Evolutionary conservation across 139 green algal species (phyloP).

Genomic region (Dunaliella primolecta): DNA sequence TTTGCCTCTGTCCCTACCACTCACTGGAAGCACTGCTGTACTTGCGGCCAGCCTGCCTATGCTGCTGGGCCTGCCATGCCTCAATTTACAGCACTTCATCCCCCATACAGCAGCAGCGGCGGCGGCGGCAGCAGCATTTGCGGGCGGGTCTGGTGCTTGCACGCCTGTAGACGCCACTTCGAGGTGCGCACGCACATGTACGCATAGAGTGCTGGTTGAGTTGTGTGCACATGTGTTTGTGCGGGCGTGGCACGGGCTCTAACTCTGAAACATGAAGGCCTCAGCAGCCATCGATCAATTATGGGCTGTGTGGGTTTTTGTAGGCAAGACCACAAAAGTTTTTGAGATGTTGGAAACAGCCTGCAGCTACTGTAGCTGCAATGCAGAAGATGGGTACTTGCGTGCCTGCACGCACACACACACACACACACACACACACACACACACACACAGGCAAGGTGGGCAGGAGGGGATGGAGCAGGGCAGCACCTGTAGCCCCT

Average conservation of each 20-base stretch:
- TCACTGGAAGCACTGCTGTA: not conserved
- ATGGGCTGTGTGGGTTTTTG: no score
- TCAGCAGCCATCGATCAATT: no score
- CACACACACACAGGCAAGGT: not conserved
- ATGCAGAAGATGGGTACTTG: no score
- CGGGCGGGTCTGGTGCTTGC: not conserved
- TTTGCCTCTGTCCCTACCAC: not conserved
- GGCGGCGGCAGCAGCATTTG: not conserved
- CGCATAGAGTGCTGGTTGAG: no score
- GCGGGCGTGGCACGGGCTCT: no score
- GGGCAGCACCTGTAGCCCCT: not conserved
- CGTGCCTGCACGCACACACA: not conserved
- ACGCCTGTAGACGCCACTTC: not conserved
- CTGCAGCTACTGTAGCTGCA: no score
- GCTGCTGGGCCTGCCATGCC: not conserved
- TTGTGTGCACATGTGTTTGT: not conserved
- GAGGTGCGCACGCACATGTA: not conserved
- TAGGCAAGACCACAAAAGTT: no score
- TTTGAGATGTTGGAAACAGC: no score
- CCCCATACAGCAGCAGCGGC: not conserved
- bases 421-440: not conserved
- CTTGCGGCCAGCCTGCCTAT: not conserved
- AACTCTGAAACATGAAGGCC: not conserved
- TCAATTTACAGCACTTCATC: not conserved
- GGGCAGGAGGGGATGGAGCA: not conserved